phyloP scores from a whole-genome alignment of 1,284 basidiomycete genomes.

The Tremellales sp. region DNA sequence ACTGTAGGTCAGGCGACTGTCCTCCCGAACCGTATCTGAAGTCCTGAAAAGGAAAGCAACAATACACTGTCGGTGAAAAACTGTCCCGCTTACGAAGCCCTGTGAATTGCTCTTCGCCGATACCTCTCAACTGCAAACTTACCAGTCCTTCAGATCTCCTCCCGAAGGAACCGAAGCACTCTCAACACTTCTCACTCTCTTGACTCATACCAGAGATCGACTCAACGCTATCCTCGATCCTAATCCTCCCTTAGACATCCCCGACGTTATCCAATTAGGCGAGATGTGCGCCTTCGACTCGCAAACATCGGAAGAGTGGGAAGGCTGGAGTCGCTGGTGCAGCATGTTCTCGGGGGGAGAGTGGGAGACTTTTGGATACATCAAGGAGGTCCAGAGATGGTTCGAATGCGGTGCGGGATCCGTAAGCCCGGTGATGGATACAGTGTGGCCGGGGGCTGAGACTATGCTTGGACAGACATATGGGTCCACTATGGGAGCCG shows the following conservation, averaged over 20 bases:
- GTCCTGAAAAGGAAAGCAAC: constrained; percentile 52
- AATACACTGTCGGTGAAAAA: constrained; percentile 68
- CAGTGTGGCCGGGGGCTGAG: neutral
- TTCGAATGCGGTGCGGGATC: constrained; percentile 58
- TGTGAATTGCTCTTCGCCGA: constrained; percentile 8
- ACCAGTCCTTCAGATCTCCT: constrained; percentile 14
- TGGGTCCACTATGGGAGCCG: constrained; percentile 54
- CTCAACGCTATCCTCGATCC: constrained; percentile 57
- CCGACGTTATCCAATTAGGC: constrained; percentile 62
- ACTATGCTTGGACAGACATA: constrained; percentile 41
- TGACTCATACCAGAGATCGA: constrained; percentile 52
- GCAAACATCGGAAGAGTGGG: constrained; percentile 49
- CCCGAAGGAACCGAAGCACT: constrained; percentile 53
- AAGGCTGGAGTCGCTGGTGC: constrained; percentile 64
- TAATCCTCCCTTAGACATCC: constrained; percentile 58
- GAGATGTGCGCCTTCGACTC: constrained; percentile 75
- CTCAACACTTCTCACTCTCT: constrained; percentile 55
- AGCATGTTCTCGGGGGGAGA: constrained; percentile 58
- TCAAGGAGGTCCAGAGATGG: constrained; percentile 69
- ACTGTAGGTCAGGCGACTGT: constrained; percentile 11
- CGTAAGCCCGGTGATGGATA: constrained; percentile 53
- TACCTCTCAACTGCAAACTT: constrained; percentile 38
- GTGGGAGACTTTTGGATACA: constrained; percentile 65
- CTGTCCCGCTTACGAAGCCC: constrained; percentile 59
- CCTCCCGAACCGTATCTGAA: neutral